A percentile compares a stretch with the other conserved stretches of the same genome.
Conservation (phyloP, 768 basidiomycete species). For the Leccinum incarnatum region DNA sequence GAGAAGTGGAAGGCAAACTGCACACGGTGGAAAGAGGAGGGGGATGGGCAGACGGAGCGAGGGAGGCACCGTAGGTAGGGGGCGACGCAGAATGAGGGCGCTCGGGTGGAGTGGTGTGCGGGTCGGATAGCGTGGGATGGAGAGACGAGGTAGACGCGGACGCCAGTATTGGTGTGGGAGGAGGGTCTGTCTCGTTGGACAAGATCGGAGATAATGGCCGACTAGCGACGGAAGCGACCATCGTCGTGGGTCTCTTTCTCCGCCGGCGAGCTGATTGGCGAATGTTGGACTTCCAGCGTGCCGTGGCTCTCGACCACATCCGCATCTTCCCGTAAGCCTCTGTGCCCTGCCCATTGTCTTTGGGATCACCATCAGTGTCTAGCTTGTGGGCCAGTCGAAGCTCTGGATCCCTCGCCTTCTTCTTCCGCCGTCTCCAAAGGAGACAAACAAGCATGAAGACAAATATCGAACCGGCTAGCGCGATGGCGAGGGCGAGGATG, state of each 20-base stretch:
- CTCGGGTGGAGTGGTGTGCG: slow-evolving; percentile 1
- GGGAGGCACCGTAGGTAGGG: slow-evolving; percentile 45
- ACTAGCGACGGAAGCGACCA: not conserved
- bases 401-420: slow-evolving; percentile 50
- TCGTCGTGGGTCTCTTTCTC: slow-evolving; percentile 24
- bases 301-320: slow-evolving; percentile 62
- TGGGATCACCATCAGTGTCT: slow-evolving; percentile 23
- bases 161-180: slow-evolving; percentile 1
- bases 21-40: slow-evolving; percentile 5
- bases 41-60: slow-evolving; percentile 10
- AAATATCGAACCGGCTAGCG: slow-evolving; percentile 60
- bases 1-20: slow-evolving; percentile 7
- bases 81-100: slow-evolving; percentile 31
- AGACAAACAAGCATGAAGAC: slow-evolving; percentile 60
- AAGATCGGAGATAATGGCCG: slow-evolving; percentile 22
- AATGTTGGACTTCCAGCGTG: slow-evolving; percentile 66
- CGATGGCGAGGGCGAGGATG: slow-evolving; percentile 57
- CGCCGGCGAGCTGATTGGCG: slow-evolving; percentile 61
- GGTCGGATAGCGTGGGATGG: not conserved
- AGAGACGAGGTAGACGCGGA: not conserved
- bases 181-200: not conserved
- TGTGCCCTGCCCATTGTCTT: slow-evolving; percentile 39
- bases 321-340: slow-evolving; percentile 52
- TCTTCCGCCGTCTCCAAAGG: slow-evolving; percentile 50
- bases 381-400: slow-evolving; percentile 36